Evolutionary conservation across 345 rosid genomes (phyloP).

Genomic region (Adansonia digitata): DNA sequence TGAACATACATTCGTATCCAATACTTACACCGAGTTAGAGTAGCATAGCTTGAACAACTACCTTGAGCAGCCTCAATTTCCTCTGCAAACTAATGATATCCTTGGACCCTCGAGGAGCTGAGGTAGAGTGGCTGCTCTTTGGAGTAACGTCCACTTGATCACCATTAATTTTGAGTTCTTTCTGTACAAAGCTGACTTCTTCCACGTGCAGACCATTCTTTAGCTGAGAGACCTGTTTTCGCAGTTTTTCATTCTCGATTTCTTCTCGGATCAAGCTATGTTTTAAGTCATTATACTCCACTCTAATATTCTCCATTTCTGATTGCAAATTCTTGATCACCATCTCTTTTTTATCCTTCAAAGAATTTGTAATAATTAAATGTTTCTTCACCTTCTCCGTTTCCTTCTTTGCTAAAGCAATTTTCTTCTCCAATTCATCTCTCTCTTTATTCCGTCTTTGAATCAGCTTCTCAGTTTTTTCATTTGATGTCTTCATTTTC

Average conservation of each 20-base stretch:
- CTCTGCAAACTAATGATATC: constrained; percentile 15
- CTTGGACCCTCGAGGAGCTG: constrained; percentile 1
- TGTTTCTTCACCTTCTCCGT: constrained; percentile 47
- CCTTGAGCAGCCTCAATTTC: constrained; percentile 23
- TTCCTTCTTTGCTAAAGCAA: constrained; percentile 42
- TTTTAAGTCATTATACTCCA: constrained; percentile 43
- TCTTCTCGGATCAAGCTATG: constrained; percentile 47
- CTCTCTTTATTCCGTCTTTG: constrained; percentile 52
- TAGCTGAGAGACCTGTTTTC: constrained; percentile 43
- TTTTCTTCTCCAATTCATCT: constrained; percentile 42
- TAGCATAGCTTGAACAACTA: constrained; percentile 17
- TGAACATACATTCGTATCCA: no score
- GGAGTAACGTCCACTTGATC: constrained; percentile 5
- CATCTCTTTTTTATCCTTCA: constrained; percentile 53
- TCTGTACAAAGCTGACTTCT: constrained; percentile 17
- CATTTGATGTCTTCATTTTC: constrained; percentile 26
- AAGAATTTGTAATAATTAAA: constrained; percentile 34
- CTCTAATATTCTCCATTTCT: constrained; percentile 45
- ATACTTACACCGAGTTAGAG: no score
- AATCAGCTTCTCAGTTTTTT: constrained; percentile 38
- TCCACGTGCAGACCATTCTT: constrained; percentile 46
- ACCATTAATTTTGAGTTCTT: constrained; percentile 2
- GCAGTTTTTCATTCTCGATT: constrained; percentile 55
- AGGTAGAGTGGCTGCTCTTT: constrained; percentile 10
- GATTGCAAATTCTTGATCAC: constrained; percentile 36